Base-by-base conservation (phyloP, 2,329 filamentous ascomycete species). In the Canariomyces notabilis region DNA sequence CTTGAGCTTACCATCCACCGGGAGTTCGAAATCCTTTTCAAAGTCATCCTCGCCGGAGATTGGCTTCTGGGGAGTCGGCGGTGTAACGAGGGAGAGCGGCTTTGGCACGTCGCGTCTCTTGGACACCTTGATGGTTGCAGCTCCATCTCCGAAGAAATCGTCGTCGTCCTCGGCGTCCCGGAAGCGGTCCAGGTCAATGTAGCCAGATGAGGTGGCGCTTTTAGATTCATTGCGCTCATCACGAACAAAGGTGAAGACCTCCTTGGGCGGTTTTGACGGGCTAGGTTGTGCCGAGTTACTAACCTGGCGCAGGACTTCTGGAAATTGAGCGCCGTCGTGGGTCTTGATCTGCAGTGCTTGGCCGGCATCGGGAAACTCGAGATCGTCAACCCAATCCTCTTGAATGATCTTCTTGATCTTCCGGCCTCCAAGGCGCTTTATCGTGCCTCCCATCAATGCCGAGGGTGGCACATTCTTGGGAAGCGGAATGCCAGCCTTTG, bases 401-500 rank as follows among this genome's bases (percentile, higher is more conserved):
- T 87, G 81, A 49, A 87, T 79, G 33, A 83, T 80, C 60, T 80
- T 85, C 59, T 82, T 83, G 16, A 85, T 74, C 59, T 84, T 89
- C 56, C 80, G 78, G 49, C 81, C 82, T 40, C 90, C 90, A 26
- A 97, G 75, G 57, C 90, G 78, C 70, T 94, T 95, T 62, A 97
- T 97, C 8, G 89, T 91, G 42, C 93, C 93, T 43, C 91, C 91
- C 64, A 93, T 79, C 34, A 98, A 73, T 22, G 93, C 93, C 16
- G 91, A 95, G 22, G 87, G 81, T 1, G 91, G 89, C 23, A 97
- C 82, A 62, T 90, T 90, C 42, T 80, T 74, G 21, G 93, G 93
- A 46, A 97, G 80, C 6, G 93, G 91, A 54, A 98, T 95, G 56
- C 93, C 93, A 20, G 89, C 90, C 63, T 82, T 83, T 60, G 89